Base-by-base conservation (phyloP, 495 filamentous ascomycete genomes). In the Cryomyces minteri region DNA sequence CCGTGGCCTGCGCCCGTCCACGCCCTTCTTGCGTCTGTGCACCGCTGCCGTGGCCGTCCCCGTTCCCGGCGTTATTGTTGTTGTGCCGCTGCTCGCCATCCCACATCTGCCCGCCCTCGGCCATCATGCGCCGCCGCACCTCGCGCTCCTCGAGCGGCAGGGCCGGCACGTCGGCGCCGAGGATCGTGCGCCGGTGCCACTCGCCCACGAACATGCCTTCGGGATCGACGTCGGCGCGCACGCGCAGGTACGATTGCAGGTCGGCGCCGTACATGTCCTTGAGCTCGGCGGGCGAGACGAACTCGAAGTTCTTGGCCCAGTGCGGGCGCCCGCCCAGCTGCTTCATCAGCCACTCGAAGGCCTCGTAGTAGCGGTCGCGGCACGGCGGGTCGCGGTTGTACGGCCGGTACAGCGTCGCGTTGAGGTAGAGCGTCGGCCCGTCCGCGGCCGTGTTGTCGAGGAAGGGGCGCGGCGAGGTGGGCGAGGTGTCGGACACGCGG, bases 261-360 rank as follows among this genome's bases (percentile, higher is more conserved):
- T 73, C 57, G 5, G 66, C 54, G 6, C 71, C 70, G 50, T 74
- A 80, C 64, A 75, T 72, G 5, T 48, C 41, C 43, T 62, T 58
- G 30, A 84, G 66, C 38, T 82, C 74, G 34, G 69, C 66, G 6
- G 70, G 67, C 1, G 65, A 62, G 10, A 69, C 68, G 11, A 73
- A 70, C 30, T 67, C 64, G 61, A 94, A 96, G 54, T 94, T 94
- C 71, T 98, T 98, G 5, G 92, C 90, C 87, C 90, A 98, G 61
- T 98, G 90, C 32, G 90, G 90, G 41, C 71, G 69, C n/a, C 84
- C 90, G 45, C 82, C 84, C 46, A 93, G 63, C 43, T 94, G 83
- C 32, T 77, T 77, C 90, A 96, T 96, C 41, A 98, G 76, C 68
- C 77, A 90, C 67, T 98, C 90, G 49, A 98, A 95, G 1, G 84